Base-by-base conservation (phyloP, 257 asterid genomes). In the Lycium barbarum region DNA sequence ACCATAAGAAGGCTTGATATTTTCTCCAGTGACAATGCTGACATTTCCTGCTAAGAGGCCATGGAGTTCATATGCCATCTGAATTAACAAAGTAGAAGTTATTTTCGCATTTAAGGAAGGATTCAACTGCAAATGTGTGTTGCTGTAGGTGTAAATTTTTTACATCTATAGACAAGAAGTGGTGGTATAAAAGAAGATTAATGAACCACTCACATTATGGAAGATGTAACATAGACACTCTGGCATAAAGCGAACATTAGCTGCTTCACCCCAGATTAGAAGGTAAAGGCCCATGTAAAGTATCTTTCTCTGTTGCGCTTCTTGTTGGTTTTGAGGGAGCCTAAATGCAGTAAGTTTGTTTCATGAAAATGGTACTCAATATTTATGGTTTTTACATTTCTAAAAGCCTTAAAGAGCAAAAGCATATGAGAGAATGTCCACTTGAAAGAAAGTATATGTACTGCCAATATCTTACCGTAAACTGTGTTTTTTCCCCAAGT, bases 251-350 rank as follows among this genome's bases (percentile, higher is more conserved):
- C 98, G 96, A 20, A 95, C 84, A 81, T 97, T 97, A 85, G 97
- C 98, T 63, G 97, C 99, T 91, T 97, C 99, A n/a, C 99, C 99
- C 99, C 99, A 97, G 82, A 97, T 94, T 86, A 97, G 98, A 89
- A 97, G 98, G 89, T 93, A 97, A 73, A 97, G 98, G 79, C 98
- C 97, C 99, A 97, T 94, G 87, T 97, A 95, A 79, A 97, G 98
- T 86, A 97, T 86, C 90, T 92, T 97, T 84, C 98, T 90, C 85
- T 97, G 99, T 83, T 95, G 98, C 88, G 92, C 98, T 81, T 94
- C 98, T 70, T 66, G 86, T 78, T 91, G 93, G 26, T 90, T 97
- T 90, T 94, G 93, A 84, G 99, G 99, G 83, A 97, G 98, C 92
- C 99, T 97, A 84, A 62, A 72, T 61, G 87, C 72, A 86, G 76